Conservation (phyloP, 2,329 filamentous ascomycete species). For the Colletotrichum caudatum region DNA sequence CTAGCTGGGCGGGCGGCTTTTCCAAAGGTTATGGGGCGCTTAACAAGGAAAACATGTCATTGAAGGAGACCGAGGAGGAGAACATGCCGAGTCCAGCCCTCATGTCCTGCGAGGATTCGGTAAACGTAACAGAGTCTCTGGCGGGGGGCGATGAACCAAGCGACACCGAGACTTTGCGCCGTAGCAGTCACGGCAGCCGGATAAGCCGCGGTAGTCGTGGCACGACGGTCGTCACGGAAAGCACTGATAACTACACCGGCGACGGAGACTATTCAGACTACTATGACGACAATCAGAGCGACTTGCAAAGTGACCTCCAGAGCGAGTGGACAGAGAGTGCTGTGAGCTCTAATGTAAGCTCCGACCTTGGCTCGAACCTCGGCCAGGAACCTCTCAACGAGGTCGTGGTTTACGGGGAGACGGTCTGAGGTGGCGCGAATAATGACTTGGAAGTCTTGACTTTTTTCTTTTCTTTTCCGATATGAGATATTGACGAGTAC, state of each 20-base stretch:
- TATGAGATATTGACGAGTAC: conserved; percentile 1
- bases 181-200: conserved; percentile 56
- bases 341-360: conserved; percentile 38
- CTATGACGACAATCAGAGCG: conserved; percentile 49
- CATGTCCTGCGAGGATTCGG: conserved; percentile 11
- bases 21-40: conserved; percentile 65
- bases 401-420: conserved; percentile 52
- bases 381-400: conserved; percentile 43
- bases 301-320: conserved; percentile 44
- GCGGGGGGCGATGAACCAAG: conserved; percentile 55
- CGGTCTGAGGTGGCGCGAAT: conserved; percentile 15
- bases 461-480: too few relatives aligned
- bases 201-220: conserved; percentile 53
- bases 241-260: conserved; percentile 53
- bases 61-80: conserved; percentile 75
- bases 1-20: conserved; percentile 73
- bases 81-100: conserved; percentile 38
- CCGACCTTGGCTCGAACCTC: conserved; percentile 32
- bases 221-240: conserved; percentile 60
- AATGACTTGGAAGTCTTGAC: background rate
- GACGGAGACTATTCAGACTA: conserved; percentile 53
- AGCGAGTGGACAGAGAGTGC: conserved; percentile 65
- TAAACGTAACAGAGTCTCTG: conserved; percentile 38
- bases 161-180: conserved; percentile 64
- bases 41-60: conserved; percentile 72